Percentiles rank a stretch among this genome's conserved stretches.
Evolutionary conservation across 441 rosid genomes (phyloP).

Genomic region (Croton setiger): DNA sequence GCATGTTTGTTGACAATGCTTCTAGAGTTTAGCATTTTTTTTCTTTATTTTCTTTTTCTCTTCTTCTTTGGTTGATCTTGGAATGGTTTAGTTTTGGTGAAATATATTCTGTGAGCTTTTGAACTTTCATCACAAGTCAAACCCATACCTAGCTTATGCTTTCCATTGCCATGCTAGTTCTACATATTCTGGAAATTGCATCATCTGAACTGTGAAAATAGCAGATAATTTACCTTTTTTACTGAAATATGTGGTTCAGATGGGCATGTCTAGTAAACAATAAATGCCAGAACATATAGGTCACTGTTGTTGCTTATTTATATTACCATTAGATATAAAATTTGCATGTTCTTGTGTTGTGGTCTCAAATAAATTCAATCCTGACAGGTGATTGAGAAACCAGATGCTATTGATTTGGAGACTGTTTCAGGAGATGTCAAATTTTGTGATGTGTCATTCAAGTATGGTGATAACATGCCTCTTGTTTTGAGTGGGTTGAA

Average conservation of each 20-base stretch:
- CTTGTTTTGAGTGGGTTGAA: constrained; percentile 59
- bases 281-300: constrained; percentile 5
- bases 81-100: background rate
- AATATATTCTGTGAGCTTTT: background rate
- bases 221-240: background rate
- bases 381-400: constrained; percentile 59
- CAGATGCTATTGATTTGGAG: constrained; percentile 51
- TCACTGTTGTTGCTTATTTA: background rate
- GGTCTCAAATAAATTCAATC: constrained; percentile 18
- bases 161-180: background rate
- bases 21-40: background rate
- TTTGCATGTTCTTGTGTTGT: background rate
- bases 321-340: background rate
- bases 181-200: background rate
- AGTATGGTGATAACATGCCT: constrained; percentile 48
- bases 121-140: background rate
- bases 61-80: background rate
- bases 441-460: constrained; percentile 63
- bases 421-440: constrained; percentile 66
- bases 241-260: background rate
- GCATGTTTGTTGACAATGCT: background rate
- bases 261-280: background rate
- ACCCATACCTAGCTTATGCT: background rate
- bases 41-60: background rate
- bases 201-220: background rate